Conservation (phyloP, 2,329 filamentous ascomycete species). For the Reticulascus tulasneorum region DNA sequence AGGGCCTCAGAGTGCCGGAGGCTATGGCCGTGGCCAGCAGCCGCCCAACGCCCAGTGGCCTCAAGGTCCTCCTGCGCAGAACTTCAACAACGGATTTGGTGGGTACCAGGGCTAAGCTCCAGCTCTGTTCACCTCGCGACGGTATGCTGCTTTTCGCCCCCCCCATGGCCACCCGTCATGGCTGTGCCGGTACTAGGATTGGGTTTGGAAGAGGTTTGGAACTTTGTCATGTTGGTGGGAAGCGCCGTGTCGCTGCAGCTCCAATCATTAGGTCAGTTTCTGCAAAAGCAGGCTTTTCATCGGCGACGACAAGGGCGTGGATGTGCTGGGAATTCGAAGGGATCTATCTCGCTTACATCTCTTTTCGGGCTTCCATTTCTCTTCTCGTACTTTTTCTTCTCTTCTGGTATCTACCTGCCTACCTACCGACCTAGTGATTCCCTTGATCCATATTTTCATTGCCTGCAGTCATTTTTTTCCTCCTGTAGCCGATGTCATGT, state of each 20-base stretch:
- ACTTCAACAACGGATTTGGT: conserved; percentile 59
- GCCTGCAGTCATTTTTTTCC: conserved; percentile 11
- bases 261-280: too few species aligned
- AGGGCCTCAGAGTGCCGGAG: conserved; percentile 71
- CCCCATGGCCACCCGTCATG: background rate
- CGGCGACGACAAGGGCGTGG: conserved; percentile 10
- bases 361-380: conserved; percentile 9
- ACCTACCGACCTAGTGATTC: conserved; percentile 14
- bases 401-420: too few species aligned
- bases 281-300: too few species aligned
- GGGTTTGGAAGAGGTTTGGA: too few species aligned
- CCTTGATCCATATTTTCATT: conserved; percentile 11
- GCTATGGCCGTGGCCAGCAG: conserved; percentile 74
- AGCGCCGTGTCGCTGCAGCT: too few species aligned
- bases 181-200: too few species aligned
- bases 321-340: conserved; percentile 11
- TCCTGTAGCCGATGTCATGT: conserved; percentile 11
- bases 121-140: background rate
- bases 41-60: conserved; percentile 54
- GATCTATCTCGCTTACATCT: conserved; percentile 8
- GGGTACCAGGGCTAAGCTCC: conserved; percentile 55
- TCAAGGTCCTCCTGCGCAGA: conserved; percentile 47
- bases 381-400: conserved; percentile 11
- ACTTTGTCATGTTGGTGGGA: too few species aligned
- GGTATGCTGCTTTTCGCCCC: background rate